A percentile compares a stretch with the other conserved stretches of the same genome.
Conservation (phyloP, 179 eudicot genomes). For the Gypsophila paniculata region DNA sequence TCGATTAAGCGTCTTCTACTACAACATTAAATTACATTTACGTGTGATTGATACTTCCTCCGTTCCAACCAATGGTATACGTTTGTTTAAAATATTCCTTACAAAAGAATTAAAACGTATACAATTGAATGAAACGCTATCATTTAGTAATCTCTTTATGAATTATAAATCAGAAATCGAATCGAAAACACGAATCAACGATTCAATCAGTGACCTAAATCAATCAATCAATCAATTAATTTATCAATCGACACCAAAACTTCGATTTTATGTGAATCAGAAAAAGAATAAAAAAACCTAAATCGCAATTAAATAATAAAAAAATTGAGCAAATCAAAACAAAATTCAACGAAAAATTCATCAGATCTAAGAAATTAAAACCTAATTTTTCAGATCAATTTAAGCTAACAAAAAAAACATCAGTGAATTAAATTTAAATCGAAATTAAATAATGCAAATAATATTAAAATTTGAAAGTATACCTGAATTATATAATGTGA, state of each 20-base stretch:
- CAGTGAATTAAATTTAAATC: neutral
- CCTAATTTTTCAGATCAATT: neutral
- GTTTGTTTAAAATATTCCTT: too few species aligned
- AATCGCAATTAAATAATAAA: too few species aligned
- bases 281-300: too few species aligned
- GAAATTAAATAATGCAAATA: neutral
- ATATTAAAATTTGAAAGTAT: neutral
- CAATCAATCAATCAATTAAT: neutral
- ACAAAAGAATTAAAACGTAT: too few species aligned
- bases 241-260: neutral
- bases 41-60: neutral
- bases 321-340: neutral
- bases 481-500: neutral
- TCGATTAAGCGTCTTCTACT: neutral
- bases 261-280: too few species aligned
- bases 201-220: neutral
- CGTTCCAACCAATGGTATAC: too few species aligned
- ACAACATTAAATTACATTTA: too few species aligned
- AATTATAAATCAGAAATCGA: neutral
- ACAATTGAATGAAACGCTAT: too few species aligned
- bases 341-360: neutral
- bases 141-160: too few species aligned
- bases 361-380: constrained; percentile 1
- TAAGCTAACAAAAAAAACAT: neutral
- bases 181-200: neutral